Conservation (phyloP, 2,329 filamentous ascomycete genomes). For the Tetracladium maxilliforme region DNA sequence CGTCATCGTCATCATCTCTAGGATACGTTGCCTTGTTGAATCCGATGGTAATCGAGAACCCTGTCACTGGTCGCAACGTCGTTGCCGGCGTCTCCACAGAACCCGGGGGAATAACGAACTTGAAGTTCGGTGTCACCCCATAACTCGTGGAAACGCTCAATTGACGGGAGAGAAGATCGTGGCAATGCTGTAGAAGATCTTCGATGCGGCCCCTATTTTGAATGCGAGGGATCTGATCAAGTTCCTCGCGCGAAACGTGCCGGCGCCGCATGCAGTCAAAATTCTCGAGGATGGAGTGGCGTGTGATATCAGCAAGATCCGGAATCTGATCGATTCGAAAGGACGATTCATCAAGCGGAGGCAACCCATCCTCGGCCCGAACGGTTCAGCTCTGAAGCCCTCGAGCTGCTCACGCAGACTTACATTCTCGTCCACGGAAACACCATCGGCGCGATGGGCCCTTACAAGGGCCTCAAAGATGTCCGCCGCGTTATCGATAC, state of each 20-base stretch:
- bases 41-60: no score
- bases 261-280: constrained; percentile 83
- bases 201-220: constrained; percentile 80
- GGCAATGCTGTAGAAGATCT: constrained; percentile 84
- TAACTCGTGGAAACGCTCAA: no score
- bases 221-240: constrained; percentile 93
- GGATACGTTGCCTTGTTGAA: no score
- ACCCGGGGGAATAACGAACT: no score
- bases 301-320: constrained; percentile 92
- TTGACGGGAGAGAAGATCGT: constrained; percentile 95
- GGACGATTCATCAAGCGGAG: constrained; percentile 90
- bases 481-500: constrained; percentile 79
- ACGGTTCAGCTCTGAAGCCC: constrained; percentile 80
- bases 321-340: constrained; percentile 80
- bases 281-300: constrained; percentile 86
- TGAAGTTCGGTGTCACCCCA: no score
- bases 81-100: no score
- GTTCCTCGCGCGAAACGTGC: constrained; percentile 78
- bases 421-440: constrained; percentile 96
- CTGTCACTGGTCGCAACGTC: no score
- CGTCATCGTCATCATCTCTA: no score
- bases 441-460: constrained; percentile 83
- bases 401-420: constrained; percentile 80
- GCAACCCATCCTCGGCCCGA: constrained; percentile 82
- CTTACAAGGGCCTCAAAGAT: constrained; percentile 87